phyloP scores from a whole-genome alignment of 2,329 filamentous ascomycete species.

The Pseudodiploospora longispora region DNA sequence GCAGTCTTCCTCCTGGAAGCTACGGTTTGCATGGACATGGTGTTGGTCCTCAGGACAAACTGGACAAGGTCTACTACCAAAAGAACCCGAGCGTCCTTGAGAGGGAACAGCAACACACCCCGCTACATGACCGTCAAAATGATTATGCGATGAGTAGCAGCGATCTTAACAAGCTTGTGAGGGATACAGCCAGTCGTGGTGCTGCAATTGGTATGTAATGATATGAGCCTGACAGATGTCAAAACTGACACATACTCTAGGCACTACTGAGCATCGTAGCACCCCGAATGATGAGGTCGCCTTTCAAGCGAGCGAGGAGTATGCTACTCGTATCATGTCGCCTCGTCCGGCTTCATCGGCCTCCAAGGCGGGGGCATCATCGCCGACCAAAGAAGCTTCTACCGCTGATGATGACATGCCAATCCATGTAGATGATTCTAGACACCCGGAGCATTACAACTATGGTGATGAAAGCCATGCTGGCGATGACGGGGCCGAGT shows the following conservation, averaged over 20 bases:
- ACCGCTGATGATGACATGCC: slow-evolving; percentile 42
- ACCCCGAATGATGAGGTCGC: slow-evolving; percentile 89
- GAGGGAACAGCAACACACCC: slow-evolving; percentile 56
- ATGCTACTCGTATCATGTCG: slow-evolving; percentile 67
- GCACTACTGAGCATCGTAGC: slow-evolving; percentile 52
- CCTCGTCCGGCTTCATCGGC: slow-evolving; percentile 44
- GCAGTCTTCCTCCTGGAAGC: slow-evolving; percentile 70
- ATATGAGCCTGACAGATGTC: background rate
- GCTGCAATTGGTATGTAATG: slow-evolving; percentile 27
- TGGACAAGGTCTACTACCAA: slow-evolving; percentile 86
- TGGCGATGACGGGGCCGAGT: slow-evolving; percentile 51
- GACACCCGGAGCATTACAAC: slow-evolving; percentile 29
- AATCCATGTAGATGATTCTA: slow-evolving; percentile 67
- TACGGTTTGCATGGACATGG: slow-evolving; percentile 91
- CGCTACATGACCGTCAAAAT: slow-evolving; percentile 46
- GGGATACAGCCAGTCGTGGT: slow-evolving; percentile 54
- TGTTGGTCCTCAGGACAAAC: slow-evolving; percentile 64
- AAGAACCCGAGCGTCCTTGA: slow-evolving; percentile 79
- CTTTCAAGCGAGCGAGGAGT: slow-evolving; percentile 80
- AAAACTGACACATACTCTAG: slow-evolving; percentile 32
- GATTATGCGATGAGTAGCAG: slow-evolving; percentile 85
- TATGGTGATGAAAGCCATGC: slow-evolving; percentile 35
- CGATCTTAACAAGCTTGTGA: slow-evolving; percentile 83
- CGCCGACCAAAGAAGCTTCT: slow-evolving; percentile 10
- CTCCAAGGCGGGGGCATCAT: slow-evolving; percentile 21